Conservation (phyloP, 345 rosid species). For the Raphanus sativus region DNA sequence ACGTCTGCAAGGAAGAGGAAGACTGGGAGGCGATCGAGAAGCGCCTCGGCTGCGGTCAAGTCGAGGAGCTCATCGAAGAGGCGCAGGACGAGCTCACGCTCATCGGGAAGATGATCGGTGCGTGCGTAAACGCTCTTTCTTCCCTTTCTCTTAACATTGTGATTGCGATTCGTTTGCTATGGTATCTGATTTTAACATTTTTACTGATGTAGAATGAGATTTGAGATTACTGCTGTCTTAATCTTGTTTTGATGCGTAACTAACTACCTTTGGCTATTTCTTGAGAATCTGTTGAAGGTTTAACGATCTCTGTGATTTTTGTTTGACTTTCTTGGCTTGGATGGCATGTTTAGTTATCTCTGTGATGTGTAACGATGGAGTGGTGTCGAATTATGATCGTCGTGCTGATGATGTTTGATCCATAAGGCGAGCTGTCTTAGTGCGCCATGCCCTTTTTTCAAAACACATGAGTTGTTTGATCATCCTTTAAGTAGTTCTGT, state of each 20-base stretch:
- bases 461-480: neutral
- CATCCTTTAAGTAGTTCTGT: neutral
- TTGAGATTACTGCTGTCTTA: neutral
- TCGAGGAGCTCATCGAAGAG: conserved; percentile 97
- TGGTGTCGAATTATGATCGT: too few species aligned
- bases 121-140: conserved; percentile 30
- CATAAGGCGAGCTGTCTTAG: too few species aligned
- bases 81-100: conserved; percentile 96
- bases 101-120: conserved; percentile 90
- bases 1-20: conserved; percentile 74
- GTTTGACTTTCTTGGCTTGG: neutral
- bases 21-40: conserved; percentile 94
- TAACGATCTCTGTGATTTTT: too few species aligned
- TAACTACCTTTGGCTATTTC: neutral
- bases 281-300: neutral
- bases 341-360: neutral
- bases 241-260: neutral
- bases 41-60: conserved; percentile 90
- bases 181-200: neutral
- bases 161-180: neutral
- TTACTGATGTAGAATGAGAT: conserved; percentile 1
- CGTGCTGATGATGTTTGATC: neutral
- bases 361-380: neutral
- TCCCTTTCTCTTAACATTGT: too few species aligned
- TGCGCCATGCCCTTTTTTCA: neutral